Evolutionary conservation across 169 alveolate species (phyloP).

Genomic region (Babesia bovis): DNA sequence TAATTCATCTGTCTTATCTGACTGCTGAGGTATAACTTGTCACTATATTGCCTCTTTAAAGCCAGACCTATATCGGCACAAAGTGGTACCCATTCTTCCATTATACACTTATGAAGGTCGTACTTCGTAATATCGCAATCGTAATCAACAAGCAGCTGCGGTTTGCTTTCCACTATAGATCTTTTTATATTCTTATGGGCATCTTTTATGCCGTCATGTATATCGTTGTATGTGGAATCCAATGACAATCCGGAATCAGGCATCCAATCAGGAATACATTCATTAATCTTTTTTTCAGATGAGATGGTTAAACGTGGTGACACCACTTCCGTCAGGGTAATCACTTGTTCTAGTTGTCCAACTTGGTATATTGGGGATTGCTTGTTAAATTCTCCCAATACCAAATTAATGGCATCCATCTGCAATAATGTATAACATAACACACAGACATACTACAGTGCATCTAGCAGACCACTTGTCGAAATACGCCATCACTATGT

Average conservation of each 20-base stretch:
- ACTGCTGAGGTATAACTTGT: background rate
- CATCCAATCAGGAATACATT: too few relatives aligned
- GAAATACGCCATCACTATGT: constrained; percentile 33
- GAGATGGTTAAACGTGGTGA: too few relatives aligned
- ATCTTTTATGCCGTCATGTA: background rate
- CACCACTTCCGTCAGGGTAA: too few relatives aligned
- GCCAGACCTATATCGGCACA: constrained; percentile 1
- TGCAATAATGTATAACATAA: background rate
- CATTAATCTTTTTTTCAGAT: too few relatives aligned
- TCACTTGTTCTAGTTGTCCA: too few relatives aligned
- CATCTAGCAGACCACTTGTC: constrained; percentile 29
- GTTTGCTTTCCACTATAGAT: background rate
- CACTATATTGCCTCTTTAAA: constrained; percentile 13
- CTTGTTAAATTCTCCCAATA: constrained; percentile 15
- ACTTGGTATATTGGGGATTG: constrained; percentile 43
- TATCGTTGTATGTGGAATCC: background rate
- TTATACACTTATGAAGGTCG: constrained; percentile 3
- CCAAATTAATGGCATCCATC: constrained; percentile 35
- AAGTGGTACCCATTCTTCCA: constrained; percentile 22
- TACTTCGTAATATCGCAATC: background rate
- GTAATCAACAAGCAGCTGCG: constrained; percentile 8
- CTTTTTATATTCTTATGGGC: background rate
- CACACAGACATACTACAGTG: constrained; percentile 33
- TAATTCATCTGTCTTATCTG: background rate
- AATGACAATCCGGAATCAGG: too few relatives aligned